Base-by-base conservation (phyloP, 2,329 filamentous ascomycete species). In the Pestalotiopsis fici region DNA sequence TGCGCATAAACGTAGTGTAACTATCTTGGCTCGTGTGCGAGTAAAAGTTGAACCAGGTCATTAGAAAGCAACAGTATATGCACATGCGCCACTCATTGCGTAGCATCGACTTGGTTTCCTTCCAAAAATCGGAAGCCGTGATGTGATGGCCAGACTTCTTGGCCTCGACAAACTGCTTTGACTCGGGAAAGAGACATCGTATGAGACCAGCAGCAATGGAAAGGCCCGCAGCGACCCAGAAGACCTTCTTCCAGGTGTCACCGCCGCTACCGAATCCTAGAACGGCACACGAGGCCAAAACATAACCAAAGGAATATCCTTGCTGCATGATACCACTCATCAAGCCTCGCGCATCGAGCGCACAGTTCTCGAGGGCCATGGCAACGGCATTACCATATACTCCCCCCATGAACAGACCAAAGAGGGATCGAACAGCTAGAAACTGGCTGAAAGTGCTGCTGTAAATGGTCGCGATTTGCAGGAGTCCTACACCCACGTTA, bases 241-340 rank as follows among this genome's bases (percentile, higher is more conserved):
- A 93, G 57, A 93, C 88, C 0, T 83, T 91, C 82, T 93, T 94
- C 91, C 91, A 95, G 56, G 85, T 87, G 2, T 91, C 83, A 1
- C 81, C 82, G 3, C 73, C 81, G 12, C 86, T 90, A 37, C 92
- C 91, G 18, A 94, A 90, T 61, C 90, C 91, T 54, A 94, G 87
- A 71, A 92, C 94, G 73, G 88, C 89, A 74, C 89, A 91, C 2
- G 92, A 92, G 5, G 93, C 93, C 69, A 94, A 85, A 54, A 96
- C 88, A 74, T 95, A 95, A 37, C 93, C 93, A 70, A 94, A 86
- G 0, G 91, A 91, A 76, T 94, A 95, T 2, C 93, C 93, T 78
- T 94, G 92, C 74, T 96, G 93, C 21, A 95, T 81, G 63, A 96
- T 92, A 65, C 93, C 93, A 15, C 90, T 93, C 87, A 96, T 93